Base-by-base conservation (phyloP, 176 grass and related monocot species). In the Phragmites australis region DNA sequence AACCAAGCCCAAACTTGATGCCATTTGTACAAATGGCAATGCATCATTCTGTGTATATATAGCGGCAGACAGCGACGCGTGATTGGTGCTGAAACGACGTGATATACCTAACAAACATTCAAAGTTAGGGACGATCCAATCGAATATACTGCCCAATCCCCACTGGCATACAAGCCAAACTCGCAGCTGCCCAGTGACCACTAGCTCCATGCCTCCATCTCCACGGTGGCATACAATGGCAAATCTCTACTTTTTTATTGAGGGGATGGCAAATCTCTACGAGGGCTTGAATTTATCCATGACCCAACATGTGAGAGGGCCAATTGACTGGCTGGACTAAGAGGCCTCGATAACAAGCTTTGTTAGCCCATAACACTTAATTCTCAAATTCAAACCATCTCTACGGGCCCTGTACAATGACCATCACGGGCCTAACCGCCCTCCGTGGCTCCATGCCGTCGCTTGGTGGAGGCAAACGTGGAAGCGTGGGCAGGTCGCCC, bases 81-180 rank as follows among this genome's bases (percentile, higher is more conserved):
- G 31, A 51, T 10, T 42, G 65, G 64, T 30, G 77, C 49, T 7
- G 10, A 57, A 22, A 68, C 63, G 34, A 80, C 77, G 65, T 57
- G 65, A 56, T 56, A 46, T 44, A 43, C 64, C 78, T 31, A 81
- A 57, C 32, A 4, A 44, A 44, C 34, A 27, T 44, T 19, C 31
- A 55, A 66, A 68, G 50, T 45, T 69, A n/a, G 49, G 50, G 17
- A 16, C 49, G 51, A 45, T 31, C 63, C 65, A 70, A 59, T 43
- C 49, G 17, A 29, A 51, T 67, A 68, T 54, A 41, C 30, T 15
- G 6, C 19, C 37, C 9, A 22, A 22, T 42, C 37, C 11, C 1
- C 17, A 41, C 14, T 66, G 63, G 1, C 65, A 59, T 29, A 12
- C 54, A 26, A 57, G 10, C 22, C 10, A 13, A 56, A 57, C 54